These are phyloP conservation scores for Suillus cothurnatus DNA, from an alignment of 768 basidiomycete species.

Conservation along the genomic window DNA sequence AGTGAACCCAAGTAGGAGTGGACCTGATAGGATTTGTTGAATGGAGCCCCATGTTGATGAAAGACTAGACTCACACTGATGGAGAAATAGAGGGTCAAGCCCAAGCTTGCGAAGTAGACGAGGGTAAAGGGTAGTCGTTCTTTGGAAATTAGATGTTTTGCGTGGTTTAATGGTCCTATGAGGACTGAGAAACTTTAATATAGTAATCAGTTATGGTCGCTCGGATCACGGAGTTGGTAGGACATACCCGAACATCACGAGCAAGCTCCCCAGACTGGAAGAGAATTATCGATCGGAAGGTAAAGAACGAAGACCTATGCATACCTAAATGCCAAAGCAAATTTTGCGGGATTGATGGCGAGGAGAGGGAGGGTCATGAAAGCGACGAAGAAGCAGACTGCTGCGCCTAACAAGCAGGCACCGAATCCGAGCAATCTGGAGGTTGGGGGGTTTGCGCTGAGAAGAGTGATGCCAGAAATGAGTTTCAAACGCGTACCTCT, in stretches of 20 bases:
- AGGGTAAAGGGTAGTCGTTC: slow-evolving; percentile 84
- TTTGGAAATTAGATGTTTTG: slow-evolving; percentile 82
- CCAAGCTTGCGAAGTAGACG: slow-evolving; percentile 83
- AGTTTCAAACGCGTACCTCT: slow-evolving; percentile 54
- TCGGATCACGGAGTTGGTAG: background rate
- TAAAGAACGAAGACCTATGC: slow-evolving; percentile 4
- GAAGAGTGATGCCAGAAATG: background rate
- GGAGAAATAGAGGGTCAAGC: slow-evolving; percentile 88
- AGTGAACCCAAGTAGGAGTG: slow-evolving; percentile 88
- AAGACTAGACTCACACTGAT: slow-evolving; percentile 66
- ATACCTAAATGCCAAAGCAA: slow-evolving; percentile 85
- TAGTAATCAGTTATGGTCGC: background rate
- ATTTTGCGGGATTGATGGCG: slow-evolving; percentile 82
- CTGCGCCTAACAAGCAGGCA: slow-evolving; percentile 85
- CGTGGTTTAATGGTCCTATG: slow-evolving; percentile 87
- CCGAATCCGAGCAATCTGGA: slow-evolving; percentile 86
- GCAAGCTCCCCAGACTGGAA: slow-evolving; percentile 76
- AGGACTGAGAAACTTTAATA: slow-evolving; percentile 72
- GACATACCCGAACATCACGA: slow-evolving; percentile 94
- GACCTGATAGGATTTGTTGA: slow-evolving; percentile 44
- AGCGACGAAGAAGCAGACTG: slow-evolving; percentile 90
- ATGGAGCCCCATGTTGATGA: slow-evolving; percentile 5
- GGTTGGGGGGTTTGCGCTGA: background rate
- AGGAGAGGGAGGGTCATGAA: slow-evolving; percentile 78
- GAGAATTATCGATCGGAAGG: slow-evolving; percentile 8